phyloP scores from a whole-genome alignment of 2,329 filamentous ascomycete genomes.

The Aureobasidium sp. region DNA sequence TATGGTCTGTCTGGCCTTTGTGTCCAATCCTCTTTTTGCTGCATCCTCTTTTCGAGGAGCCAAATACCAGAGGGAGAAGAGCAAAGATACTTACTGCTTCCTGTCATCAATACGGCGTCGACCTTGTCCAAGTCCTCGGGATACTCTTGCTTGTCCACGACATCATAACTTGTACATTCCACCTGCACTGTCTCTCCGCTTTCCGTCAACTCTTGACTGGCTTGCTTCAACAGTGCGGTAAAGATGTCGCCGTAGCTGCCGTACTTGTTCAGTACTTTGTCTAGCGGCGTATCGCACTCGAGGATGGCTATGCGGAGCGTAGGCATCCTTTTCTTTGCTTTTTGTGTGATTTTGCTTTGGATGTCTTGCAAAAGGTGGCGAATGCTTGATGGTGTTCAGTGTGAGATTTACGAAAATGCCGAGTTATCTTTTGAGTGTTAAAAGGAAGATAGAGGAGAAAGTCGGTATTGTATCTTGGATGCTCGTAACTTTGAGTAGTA shows the following conservation, averaged over 20 bases:
- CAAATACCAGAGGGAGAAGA: no score
- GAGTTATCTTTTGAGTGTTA: not conserved
- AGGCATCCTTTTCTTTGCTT: not conserved
- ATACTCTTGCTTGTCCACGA: slow-evolving; percentile 56
- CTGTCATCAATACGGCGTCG: slow-evolving; percentile 78
- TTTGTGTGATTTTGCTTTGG: not conserved
- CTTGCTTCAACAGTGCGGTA: slow-evolving; percentile 44
- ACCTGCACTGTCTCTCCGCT: slow-evolving; percentile 35
- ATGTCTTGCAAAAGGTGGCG: not conserved
- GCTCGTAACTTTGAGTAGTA: not conserved
- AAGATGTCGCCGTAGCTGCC: slow-evolving; percentile 63
- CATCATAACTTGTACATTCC: slow-evolving; percentile 59
- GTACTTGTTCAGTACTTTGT: slow-evolving; percentile 57
- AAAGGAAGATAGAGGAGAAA: no score
- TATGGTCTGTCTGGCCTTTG: not conserved
- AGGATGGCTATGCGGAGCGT: slow-evolving; percentile 73
- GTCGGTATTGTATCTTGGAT: not conserved
- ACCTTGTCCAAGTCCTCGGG: slow-evolving; percentile 70
- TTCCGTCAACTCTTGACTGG: slow-evolving; percentile 30
- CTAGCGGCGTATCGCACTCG: slow-evolving; percentile 74
- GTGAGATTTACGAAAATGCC: no score
- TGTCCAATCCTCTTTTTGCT: not conserved
- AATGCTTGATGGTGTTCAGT: no score
- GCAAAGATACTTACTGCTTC: slow-evolving; percentile 35
- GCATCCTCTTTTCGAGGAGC: not conserved